Base-by-base conservation (phyloP, 2,329 filamentous ascomycete species). In the Claviceps pazoutovae region DNA sequence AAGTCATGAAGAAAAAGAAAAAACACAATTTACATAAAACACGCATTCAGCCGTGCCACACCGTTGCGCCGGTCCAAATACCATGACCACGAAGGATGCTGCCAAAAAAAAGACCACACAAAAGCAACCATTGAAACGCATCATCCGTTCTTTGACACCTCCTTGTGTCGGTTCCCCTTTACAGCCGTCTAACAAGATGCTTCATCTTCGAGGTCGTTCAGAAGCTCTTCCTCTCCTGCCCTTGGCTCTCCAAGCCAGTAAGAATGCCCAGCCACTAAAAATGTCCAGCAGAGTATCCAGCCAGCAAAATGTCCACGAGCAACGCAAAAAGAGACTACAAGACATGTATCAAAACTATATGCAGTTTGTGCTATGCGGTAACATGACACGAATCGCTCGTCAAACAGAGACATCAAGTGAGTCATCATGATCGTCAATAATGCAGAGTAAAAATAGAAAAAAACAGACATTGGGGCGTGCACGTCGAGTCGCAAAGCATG, bases 341-440 rank as follows among this genome's bases (percentile, higher is more conserved):
- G 30, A 48, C 17, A 37, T 13, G 19, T 41, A 23, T 26, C 19
- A 16, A 41, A 41, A 13, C 17, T 11, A 72, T 71, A 71, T 70
- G 68, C 68, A 70, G 41, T 60, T 21, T 48, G 46, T 43, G 46
- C 46, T 23, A 37, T 38, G 48, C 42, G 36, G 14, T 46, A 59
- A 68, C 64, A 36, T 37, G 59, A 68, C 64, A 64, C 69, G 61
- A 68, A 64, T 65, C 59, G 63, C 62, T 68, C 69, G 64, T 71
- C 59, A 68, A 57, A 57, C 13, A 60, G 50, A 54, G 53, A 52
- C 47, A 43, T 51, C 53, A 58, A 60, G 64, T 55, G 60, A 57
- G 64, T 56, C 63, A 57, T 67, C 66, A 71, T 73, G 62, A 72
- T 72, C 69, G 63, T 73, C 60, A 68, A 26, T 44, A 26, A 26